Percentiles rank a stretch among this genome's conserved stretches.
These are phyloP conservation scores for Colletotrichum spaethianum DNA, from an alignment of 2,329 filamentous ascomycete species.

Conservation along the genomic window DNA sequence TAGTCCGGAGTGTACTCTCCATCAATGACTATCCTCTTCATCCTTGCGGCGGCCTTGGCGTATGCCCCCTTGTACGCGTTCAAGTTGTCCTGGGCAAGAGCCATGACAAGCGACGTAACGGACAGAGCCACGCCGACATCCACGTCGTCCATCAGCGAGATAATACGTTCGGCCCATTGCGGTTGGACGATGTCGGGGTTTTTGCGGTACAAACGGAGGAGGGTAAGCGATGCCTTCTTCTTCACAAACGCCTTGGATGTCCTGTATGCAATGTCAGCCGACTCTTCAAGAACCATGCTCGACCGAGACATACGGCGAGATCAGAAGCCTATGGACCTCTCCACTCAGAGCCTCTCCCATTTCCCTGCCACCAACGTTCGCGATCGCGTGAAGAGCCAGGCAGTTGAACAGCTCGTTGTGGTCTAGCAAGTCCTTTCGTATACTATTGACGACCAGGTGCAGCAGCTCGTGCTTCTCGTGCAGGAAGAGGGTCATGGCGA, in stretches of 20 bases:
- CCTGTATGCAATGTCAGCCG: constrained; percentile 45
- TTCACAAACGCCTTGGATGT: constrained; percentile 97
- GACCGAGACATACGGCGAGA: constrained; percentile 82
- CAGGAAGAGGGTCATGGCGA: constrained; percentile 96
- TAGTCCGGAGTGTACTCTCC: constrained; percentile 92
- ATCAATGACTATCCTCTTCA: constrained; percentile 93
- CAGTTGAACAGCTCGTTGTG: constrained; percentile 99
- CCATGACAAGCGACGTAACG: constrained; percentile 95
- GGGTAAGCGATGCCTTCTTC: constrained; percentile 96
- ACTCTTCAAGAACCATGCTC: background rate
- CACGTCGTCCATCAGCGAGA: constrained; percentile 97
- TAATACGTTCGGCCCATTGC: constrained; percentile 97
- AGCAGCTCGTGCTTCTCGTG: constrained; percentile 97
- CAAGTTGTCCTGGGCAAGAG: constrained; percentile 92
- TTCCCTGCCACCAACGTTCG: constrained; percentile 95
- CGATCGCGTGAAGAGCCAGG: constrained; percentile 94
- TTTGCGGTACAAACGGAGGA: constrained; percentile 95
- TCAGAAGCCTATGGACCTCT: constrained; percentile 93
- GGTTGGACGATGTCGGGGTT: constrained; percentile 93
- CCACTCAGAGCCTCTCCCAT: constrained; percentile 95
- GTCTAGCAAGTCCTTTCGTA: constrained; percentile 94
- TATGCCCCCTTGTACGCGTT: constrained; percentile 96
- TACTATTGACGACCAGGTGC: constrained; percentile 97
- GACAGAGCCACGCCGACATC: constrained; percentile 96
- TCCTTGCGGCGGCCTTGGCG: constrained; percentile 88